These are phyloP conservation scores for Amaranthus palmeri DNA, from an alignment of 148 eudicot species.

Conservation along the genomic window DNA sequence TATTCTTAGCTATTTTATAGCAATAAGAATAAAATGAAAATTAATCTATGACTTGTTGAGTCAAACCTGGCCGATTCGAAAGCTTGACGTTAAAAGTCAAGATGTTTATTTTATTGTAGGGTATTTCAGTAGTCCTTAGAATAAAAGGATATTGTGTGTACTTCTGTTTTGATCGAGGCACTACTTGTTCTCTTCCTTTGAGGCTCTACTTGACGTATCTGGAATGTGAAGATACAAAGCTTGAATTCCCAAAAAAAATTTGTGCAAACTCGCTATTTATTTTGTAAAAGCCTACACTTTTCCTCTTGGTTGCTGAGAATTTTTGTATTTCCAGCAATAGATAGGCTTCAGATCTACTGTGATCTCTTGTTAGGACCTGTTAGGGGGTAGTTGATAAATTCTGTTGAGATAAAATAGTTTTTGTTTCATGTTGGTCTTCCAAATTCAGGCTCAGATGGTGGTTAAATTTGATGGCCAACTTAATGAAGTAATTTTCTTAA, in stretches of 20 bases:
- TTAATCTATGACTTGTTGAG: too few species aligned
- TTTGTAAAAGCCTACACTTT: not conserved
- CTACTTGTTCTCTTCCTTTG: not conserved
- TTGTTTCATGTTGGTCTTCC: conserved; percentile 14
- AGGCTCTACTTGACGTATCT: not conserved
- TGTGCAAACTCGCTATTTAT: not conserved
- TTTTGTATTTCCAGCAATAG: not conserved
- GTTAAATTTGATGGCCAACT: conserved; percentile 17
- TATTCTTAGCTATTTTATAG: too few species aligned
- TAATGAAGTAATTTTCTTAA: not conserved
- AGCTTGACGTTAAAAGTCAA: too few species aligned
- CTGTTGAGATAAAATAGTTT: not conserved
- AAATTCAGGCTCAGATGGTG: conserved; percentile 10
- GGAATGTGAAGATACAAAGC: not conserved
- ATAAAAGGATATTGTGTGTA: not conserved
- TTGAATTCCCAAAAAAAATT: conserved; percentile 1
- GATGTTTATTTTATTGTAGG: too few species aligned
- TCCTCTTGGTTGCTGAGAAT: conserved; percentile 9
- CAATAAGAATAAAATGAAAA: too few species aligned
- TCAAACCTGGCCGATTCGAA: too few species aligned
- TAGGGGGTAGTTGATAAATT: not conserved
- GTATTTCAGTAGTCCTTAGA: too few species aligned
- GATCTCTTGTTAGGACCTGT: too few species aligned
- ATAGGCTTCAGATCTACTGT: not conserved
- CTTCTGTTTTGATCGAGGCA: not conserved